Evolutionary conservation across 208 protist genomes (phyloP), one percentile per base, ranked within the genome.

Genomic region (Tritrichomonas musculus): DNA sequence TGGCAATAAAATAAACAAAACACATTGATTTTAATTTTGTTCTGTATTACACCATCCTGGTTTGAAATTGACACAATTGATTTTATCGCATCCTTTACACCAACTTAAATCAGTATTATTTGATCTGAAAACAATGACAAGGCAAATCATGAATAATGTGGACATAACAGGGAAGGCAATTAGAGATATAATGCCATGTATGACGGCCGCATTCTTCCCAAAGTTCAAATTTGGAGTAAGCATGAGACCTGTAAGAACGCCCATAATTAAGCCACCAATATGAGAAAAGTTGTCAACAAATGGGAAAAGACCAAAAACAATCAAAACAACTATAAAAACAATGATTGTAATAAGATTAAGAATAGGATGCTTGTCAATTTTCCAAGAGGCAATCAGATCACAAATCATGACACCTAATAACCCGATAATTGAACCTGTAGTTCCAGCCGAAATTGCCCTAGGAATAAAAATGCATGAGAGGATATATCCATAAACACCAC

Each of bases 251-350:
- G 41, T 44, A 0, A 88, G n/a, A 57, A 88, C 1, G 22, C 77
- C 77, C 77, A 88, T 88, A 20, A 88, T 88, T 0, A 88, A 57
- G 13, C 77, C 77, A 30, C 77, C 77, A 39, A 88, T 88, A 57
- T 88, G 44, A 8, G 25, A 8, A 50, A 88, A 88, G 47, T 88
- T 88, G 30, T 88, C 77, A 60, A 88, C 47, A 30, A 41, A 88
- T 57, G 77, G 77, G 33, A 47, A 57, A 22, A 88, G 30, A 4
- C 77, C 77, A 50, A 53, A 5, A 39, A 88, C 0, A 20, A 88
- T 57, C 9, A 44, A 44, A 88, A 88, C n/a, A 25, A 88, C 41
- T n/a, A 57, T 88, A 14, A 57, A 25, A n/a, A 14, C n/a, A 57
- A 88, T 60, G 0, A 50, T 39, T 5, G 27, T 39, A 57, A 44